Conservation (phyloP, 768 basidiomycete genomes). For the Naematelia encephala region DNA sequence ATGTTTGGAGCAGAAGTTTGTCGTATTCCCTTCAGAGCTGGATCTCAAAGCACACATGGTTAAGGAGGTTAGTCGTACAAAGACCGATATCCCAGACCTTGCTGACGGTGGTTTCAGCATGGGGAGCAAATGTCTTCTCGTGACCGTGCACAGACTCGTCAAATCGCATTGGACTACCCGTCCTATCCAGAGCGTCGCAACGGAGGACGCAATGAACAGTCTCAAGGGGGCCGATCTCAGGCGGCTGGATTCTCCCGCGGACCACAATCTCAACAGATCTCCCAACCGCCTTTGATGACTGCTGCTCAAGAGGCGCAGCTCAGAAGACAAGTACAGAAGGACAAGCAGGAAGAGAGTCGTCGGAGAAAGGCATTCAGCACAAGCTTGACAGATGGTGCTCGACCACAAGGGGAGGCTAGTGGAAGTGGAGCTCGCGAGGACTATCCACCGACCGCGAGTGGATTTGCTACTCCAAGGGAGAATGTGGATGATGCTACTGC, state of each 20-base stretch:
- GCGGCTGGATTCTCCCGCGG: slow-evolving; percentile 27
- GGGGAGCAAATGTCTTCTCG: slow-evolving; percentile 43
- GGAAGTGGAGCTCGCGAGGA: not conserved
- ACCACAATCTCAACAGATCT: slow-evolving; percentile 31
- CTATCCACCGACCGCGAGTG: slow-evolving; percentile 20
- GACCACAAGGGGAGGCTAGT: not conserved
- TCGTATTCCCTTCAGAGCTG: slow-evolving; percentile 81
- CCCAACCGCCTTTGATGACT: slow-evolving; percentile 23
- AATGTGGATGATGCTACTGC: slow-evolving; percentile 46
- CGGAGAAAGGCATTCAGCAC: slow-evolving; percentile 43
- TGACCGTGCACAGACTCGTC: slow-evolving; percentile 47
- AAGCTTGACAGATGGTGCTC: slow-evolving; percentile 26
- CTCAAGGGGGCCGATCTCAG: slow-evolving; percentile 12
- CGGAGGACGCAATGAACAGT: slow-evolving; percentile 16
- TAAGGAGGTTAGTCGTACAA: slow-evolving; percentile 56
- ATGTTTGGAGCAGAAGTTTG: slow-evolving; percentile 85
- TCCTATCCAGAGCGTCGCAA: slow-evolving; percentile 15
- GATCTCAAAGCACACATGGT: slow-evolving; percentile 92
- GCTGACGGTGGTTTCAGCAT: slow-evolving; percentile 37
- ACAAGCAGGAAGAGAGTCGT: slow-evolving; percentile 32
- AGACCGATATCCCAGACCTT: not conserved
- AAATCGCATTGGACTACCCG: slow-evolving; percentile 40
- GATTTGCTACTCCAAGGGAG: slow-evolving; percentile 38
- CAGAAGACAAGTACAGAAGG: slow-evolving; percentile 30
- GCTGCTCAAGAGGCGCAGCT: slow-evolving; percentile 38